phyloP scores from a whole-genome alignment of 164 flowering plant species.

The Aristolochia californica region DNA sequence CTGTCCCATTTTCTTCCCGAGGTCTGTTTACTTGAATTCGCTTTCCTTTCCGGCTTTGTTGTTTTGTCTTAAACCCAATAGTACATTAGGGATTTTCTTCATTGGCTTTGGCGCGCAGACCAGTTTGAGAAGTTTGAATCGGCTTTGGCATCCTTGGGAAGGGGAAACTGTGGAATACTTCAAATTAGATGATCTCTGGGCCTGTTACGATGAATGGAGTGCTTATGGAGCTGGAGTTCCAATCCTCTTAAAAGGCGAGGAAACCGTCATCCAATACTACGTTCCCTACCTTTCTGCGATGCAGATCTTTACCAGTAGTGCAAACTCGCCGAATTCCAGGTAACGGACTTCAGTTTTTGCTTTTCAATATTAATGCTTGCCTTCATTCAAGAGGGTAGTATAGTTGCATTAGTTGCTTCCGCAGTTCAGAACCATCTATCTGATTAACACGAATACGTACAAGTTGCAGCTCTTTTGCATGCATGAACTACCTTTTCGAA shows the following conservation, averaged over 20 bases:
- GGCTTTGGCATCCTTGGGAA: slow-evolving; percentile 84
- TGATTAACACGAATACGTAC: too few relatives aligned
- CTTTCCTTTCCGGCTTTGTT: not conserved
- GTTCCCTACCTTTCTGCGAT: slow-evolving; percentile 95
- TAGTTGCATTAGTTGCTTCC: too few relatives aligned
- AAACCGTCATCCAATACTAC: slow-evolving; percentile 77
- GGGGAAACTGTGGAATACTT: slow-evolving; percentile 76
- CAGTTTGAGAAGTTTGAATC: slow-evolving; percentile 44
- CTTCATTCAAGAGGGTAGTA: too few relatives aligned
- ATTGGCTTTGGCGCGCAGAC: not conserved
- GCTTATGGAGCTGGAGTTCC: slow-evolving; percentile 93
- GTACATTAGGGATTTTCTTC: not conserved
- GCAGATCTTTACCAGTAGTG: slow-evolving; percentile 51
- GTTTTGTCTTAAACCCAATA: not conserved
- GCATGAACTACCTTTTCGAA: too few relatives aligned
- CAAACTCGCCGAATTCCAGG: not conserved
- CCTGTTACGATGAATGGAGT: slow-evolving; percentile 86
- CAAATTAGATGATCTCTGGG: slow-evolving; percentile 80
- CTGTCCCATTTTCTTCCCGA: slow-evolving; percentile 62
- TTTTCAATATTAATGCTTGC: not conserved
- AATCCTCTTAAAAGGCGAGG: slow-evolving; percentile 32
- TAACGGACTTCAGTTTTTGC: not conserved
- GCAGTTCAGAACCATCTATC: too few relatives aligned
- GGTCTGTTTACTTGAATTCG: slow-evolving; percentile 29
- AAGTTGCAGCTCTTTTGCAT: too few relatives aligned